Evolutionary conservation across 805 yeast genomes (phyloP).

Genomic region (Ogataea philodendri): DNA sequence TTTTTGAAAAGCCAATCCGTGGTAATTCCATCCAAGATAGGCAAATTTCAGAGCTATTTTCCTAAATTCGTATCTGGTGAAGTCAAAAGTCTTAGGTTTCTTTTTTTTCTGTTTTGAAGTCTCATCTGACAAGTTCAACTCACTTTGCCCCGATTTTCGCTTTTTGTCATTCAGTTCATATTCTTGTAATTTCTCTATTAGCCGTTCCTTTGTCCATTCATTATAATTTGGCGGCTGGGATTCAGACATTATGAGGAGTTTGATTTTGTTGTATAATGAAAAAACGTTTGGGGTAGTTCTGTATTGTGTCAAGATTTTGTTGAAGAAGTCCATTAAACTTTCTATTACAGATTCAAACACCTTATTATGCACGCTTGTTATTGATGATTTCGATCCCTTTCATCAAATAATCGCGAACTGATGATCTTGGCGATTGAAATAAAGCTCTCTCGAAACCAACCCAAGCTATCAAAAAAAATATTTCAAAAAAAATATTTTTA

Average conservation of each 20-base stretch:
- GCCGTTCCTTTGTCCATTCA: conserved; percentile 63
- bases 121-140: background rate
- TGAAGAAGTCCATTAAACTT: too few species aligned
- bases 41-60: conserved; percentile 80
- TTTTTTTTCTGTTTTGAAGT: background rate
- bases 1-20: conserved; percentile 81
- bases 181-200: conserved; percentile 54
- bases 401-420: too few species aligned
- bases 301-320: too few species aligned
- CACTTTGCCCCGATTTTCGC: background rate
- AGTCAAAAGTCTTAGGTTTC: conserved; percentile 54
- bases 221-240: conserved; percentile 48
- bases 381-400: too few species aligned
- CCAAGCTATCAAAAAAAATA: background rate
- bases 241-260: background rate
- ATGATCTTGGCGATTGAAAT: too few species aligned
- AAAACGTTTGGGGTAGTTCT: too few species aligned
- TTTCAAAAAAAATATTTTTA: background rate
- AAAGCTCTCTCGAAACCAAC: too few species aligned
- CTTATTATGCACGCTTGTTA: too few species aligned
- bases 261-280: background rate
- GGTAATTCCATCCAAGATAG: conserved; percentile 92
- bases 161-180: conserved; percentile 42
- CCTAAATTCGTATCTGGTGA: conserved; percentile 59
- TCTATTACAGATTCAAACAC: too few species aligned